Percentiles rank a stretch among this genome's conserved stretches.
These are phyloP conservation scores for Blepharisma undulans DNA, from an alignment of 169 alveolate species.

Conservation along the genomic window DNA sequence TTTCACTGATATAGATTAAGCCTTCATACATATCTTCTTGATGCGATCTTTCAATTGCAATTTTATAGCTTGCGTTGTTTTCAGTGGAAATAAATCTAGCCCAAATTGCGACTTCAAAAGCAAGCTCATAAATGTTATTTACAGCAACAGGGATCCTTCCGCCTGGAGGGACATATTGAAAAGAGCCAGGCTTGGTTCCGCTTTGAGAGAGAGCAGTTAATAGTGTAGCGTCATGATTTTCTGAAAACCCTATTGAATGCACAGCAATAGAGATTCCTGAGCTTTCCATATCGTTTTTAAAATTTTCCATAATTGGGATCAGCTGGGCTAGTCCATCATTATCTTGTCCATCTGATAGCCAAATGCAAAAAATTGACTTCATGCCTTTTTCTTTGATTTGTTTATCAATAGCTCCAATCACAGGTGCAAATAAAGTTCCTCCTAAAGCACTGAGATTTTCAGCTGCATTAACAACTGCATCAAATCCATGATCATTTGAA, in stretches of 20 bases:
- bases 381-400: background rate
- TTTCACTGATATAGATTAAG: background rate
- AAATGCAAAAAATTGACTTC: background rate
- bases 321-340: background rate
- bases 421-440: constrained; percentile 12
- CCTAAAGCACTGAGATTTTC: constrained; percentile 1
- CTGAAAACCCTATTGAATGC: constrained; percentile 19
- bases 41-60: background rate
- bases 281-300: background rate
- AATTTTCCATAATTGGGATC: background rate
- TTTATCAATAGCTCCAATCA: background rate
- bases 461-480: background rate
- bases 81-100: background rate
- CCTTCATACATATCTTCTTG: background rate
- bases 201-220: constrained; percentile 6
- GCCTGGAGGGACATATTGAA: constrained; percentile 37
- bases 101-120: background rate
- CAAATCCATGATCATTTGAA: background rate
- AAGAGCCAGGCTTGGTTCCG: constrained; percentile 28
- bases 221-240: background rate
- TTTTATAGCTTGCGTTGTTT: background rate
- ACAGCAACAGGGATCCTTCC: constrained; percentile 38
- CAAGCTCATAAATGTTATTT: constrained; percentile 8
- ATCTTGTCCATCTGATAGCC: constrained; percentile 27
- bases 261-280: background rate